Base-by-base conservation (phyloP, 495 filamentous ascomycete genomes). In the Tuber magnatum region DNA sequence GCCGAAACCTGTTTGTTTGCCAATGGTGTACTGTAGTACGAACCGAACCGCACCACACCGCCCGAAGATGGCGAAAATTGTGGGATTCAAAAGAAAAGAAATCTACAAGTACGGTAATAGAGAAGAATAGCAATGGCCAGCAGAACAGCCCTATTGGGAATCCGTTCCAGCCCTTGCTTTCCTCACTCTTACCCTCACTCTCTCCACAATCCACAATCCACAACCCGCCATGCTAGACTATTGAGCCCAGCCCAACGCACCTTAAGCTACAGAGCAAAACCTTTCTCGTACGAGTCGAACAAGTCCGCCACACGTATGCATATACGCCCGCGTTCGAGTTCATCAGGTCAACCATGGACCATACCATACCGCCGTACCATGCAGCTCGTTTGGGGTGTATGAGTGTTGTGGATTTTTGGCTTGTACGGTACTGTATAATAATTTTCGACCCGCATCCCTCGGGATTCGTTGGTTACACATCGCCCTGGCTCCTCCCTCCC, bases 1-100 rank as follows among this genome's bases (percentile, higher is more conserved):
- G 24, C 48, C 28, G 56, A 65, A 65, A 65, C 56, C 35, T 65
- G 28, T 65, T 65, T 65, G 56, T 65, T 65, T 65, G 56, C 28
- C 56, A 65, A 65, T 65, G 16, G 56, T 32, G 56, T n/a, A n/a
- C n/a, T n/a, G n/a, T 65, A 32, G 56, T 28, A 65, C 56, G 46
- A 51, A 24, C 14, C 16, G 12, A 10, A 14, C 28, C 56, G 56
- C 28, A 35, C 56, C 56, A 20, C 28, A 65, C 28, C 28, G 5
- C 28, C 28, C 14, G 14, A 65, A 2, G 32, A 32, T 35, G 28
- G 28, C 56, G 16, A 65, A 20, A 65, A 65, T 0, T n/a, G 56
- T 65, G 56, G 56, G 56, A 65, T 32, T 3, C n/a, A 35, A 65
- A 35, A 18, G 28, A 65, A 35, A 18, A 65, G 1, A 56, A 28